These are phyloP conservation scores for Colletotrichum liaoningense DNA, from an alignment of 2,329 filamentous ascomycete species.

Conservation along the genomic window DNA sequence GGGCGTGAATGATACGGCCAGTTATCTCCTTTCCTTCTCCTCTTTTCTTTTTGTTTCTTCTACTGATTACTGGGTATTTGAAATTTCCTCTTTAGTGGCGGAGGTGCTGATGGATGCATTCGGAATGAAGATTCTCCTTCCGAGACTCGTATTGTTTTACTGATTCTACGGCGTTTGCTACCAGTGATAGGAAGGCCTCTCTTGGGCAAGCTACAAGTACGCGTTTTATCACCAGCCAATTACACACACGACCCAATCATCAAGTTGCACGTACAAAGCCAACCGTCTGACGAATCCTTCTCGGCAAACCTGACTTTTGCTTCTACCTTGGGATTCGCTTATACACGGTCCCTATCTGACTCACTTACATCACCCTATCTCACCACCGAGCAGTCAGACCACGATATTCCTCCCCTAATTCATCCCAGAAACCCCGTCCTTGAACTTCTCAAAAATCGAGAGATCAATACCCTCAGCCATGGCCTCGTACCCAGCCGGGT, in stretches of 20 bases:
- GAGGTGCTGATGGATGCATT: neutral
- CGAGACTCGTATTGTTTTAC: neutral
- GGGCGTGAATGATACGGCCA: neutral
- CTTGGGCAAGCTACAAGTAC: neutral
- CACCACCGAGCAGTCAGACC: neutral
- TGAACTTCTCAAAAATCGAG: slow-evolving; percentile 55
- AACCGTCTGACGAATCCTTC: neutral
- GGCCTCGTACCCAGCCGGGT: slow-evolving; percentile 63
- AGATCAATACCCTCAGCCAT: slow-evolving; percentile 67
- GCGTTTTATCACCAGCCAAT: neutral
- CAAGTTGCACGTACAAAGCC: neutral
- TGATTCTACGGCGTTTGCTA: neutral
- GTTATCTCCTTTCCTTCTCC: neutral
- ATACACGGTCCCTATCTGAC: neutral
- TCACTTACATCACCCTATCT: neutral
- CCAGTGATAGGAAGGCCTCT: neutral
- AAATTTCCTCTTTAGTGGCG: neutral
- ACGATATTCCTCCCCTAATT: neutral
- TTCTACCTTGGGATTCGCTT: neutral
- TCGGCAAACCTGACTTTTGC: neutral
- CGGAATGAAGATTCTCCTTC: neutral
- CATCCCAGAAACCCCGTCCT: slow-evolving; percentile 20
- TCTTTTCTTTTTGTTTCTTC: neutral
- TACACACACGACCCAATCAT: neutral
- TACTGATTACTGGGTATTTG: no score